Evolutionary conservation across 257 asterid species (phyloP), one percentile per base, ranked within the genome.

Genomic region (Lycium ferocissimum): DNA sequence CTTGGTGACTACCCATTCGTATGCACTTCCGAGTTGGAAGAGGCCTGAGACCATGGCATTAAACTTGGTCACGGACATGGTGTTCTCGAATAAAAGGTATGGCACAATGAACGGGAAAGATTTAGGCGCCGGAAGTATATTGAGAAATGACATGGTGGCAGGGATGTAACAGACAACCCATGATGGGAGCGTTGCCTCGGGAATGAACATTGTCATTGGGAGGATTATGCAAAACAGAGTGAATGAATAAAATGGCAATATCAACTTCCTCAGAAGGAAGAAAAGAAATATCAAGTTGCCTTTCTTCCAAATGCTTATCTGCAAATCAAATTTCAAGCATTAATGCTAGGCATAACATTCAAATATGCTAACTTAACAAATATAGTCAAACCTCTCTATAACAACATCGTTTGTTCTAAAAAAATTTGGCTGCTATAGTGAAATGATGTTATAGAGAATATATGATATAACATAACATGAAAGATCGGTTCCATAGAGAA

Each of bases 91-190:
- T 8, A 95, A 91, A 7, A 96, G 91, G 89, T 96, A 96, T 0
- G 98, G 99, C 40, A 96, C 97, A 2, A 96, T 92, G 92, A 96
- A 96, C 0, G 98, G 99, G 88, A 96, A 96, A 0, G 99, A 95
- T 76, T 94, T 95, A 3, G 98, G 99, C 6, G 98, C 92, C 0
- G 98, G 98, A 7, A 96, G 88, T 59, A 96, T 94, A 54, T 93
- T 95, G 76, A 96, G 94, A 59, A 95, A 91, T 0, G 99, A 89
- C 89, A 96, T 93, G 81, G 97, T 84, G 18, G 95, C 98, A 0
- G 99, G 98, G 76, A 96, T 83, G 76, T 93, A 96, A 83, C 97
- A 93, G n/a, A 96, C 98, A 7, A 94, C 97, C 99, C 99, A 96
- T 0, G 94, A 49, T 0, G 98, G 99, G 59, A 96, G 97, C 0